Evolutionary conservation across 208 protist genomes (phyloP).

Genomic region (Trypanosoma avium): DNA sequence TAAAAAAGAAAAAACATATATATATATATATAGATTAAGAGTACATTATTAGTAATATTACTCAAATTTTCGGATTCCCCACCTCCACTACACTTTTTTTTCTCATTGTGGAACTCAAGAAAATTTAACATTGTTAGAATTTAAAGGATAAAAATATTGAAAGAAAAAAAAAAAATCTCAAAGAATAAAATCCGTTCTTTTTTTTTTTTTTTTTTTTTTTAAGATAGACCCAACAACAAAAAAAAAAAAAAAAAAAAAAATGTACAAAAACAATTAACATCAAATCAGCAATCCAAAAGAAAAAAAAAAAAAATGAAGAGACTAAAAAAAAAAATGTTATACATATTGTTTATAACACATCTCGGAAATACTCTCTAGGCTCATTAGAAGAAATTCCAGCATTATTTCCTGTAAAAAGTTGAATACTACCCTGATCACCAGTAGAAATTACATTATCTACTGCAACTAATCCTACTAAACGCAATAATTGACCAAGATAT

Average conservation of each 20-base stretch:
- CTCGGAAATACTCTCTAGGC: slow-evolving; percentile 14
- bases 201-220: too few relatives aligned
- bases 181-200: too few relatives aligned
- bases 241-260: slow-evolving; percentile 19
- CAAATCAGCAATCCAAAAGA: too few relatives aligned
- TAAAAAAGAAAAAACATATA: slow-evolving; percentile 1
- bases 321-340: too few relatives aligned
- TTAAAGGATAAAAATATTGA: neutral
- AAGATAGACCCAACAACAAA: too few relatives aligned
- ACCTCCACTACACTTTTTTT: neutral
- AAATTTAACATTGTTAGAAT: too few relatives aligned
- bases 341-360: slow-evolving; percentile 19
- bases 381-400: neutral
- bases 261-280: too few relatives aligned
- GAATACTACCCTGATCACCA: slow-evolving; percentile 10
- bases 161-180: slow-evolving; percentile 2
- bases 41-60: neutral
- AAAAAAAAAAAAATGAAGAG: too few relatives aligned
- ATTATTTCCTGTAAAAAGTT: slow-evolving; percentile 11
- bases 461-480: slow-evolving; percentile 23
- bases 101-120: neutral
- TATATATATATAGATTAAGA: neutral
- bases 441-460: slow-evolving; percentile 3
- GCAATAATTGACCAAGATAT: slow-evolving; percentile 34
- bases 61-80: neutral